Base-by-base conservation (phyloP, 1,284 basidiomycete species). In the Coniophora puteana region DNA sequence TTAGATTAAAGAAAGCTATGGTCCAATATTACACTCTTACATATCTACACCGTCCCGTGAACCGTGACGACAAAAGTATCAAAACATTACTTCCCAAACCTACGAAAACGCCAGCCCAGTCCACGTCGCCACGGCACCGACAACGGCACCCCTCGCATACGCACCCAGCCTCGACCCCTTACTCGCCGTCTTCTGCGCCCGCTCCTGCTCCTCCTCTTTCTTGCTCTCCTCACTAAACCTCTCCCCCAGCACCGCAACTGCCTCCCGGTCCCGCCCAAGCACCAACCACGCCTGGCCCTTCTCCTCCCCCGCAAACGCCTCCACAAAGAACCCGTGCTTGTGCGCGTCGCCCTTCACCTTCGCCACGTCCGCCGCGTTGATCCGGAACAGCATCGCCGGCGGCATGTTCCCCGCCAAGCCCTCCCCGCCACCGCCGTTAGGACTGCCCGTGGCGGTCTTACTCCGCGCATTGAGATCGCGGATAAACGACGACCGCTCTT, bases 401-500 rank as follows among this genome's bases (percentile, higher is more conserved):
- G n/a, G n/a, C n/a, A n/a, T n/a, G n/a, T n/a, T n/a, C n/a, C n/a
- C n/a, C n/a, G n/a, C n/a, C n/a, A n/a, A n/a, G n/a, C n/a, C n/a
- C n/a, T n/a, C n/a, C n/a, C n/a, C n/a, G n/a, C n/a, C n/a, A n/a
- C n/a, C n/a, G n/a, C n/a, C n/a, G n/a, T n/a, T n/a, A n/a, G n/a
- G n/a, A n/a, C n/a, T n/a, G n/a, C n/a, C n/a, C n/a, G n/a, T n/a
- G 23, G 61, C 45, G 5, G 45, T 49, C 24, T 59, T 47, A 1
- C 74, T 69, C 17, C 65, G 60, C 18, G 58, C 50, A 18, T 56
- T 55, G 35, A 82, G 65, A 28, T 62, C 65, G 4, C 69, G 58
- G 17, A 79, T 51, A 54, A 80, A 81, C 8, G 54, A 35, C 32
- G 67, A 63, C 14, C 78, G 70, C 49, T 78, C 66, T 44, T 72